phyloP scores from a whole-genome alignment of 2,329 filamentous ascomycete species.

The Aspergillus pseudoviridinutans region DNA sequence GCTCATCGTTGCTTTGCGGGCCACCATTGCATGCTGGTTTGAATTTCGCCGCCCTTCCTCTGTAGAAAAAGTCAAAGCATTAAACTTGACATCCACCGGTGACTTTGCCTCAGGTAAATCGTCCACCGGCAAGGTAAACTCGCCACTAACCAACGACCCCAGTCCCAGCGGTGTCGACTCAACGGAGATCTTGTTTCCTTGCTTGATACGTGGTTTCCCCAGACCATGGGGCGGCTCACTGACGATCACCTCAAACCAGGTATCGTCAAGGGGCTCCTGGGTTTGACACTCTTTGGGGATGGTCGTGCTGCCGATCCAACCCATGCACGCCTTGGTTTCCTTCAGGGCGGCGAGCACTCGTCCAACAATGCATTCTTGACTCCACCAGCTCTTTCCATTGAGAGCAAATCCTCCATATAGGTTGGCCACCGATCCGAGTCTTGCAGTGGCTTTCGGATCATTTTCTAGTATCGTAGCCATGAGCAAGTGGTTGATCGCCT shows the following conservation, averaged over 20 bases:
- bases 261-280: conserved; percentile 29
- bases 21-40: conserved; percentile 15
- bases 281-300: conserved; percentile 35
- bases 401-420: conserved; percentile 55
- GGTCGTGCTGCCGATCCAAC: conserved; percentile 48
- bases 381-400: conserved; percentile 52
- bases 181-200: conserved; percentile 35
- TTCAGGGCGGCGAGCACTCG: conserved; percentile 48
- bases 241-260: conserved; percentile 49
- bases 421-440: conserved; percentile 49
- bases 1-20: conserved; percentile 21
- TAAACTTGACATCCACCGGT: conserved; percentile 16
- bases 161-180: conserved; percentile 40
- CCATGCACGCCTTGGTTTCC: conserved; percentile 50
- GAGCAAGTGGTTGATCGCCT: conserved; percentile 51
- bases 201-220: conserved; percentile 42
- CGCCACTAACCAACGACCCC: conserved; percentile 34
- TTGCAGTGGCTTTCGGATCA: conserved; percentile 45
- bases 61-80: conserved; percentile 23
- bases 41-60: conserved; percentile 11
- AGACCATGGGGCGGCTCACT: conserved; percentile 23
- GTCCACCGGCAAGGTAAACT: conserved; percentile 39
- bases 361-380: conserved; percentile 52
- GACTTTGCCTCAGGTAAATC: conserved; percentile 8
- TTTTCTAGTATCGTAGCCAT: conserved; percentile 56